A percentile compares a stretch with the other conserved stretches of the same genome.
Evolutionary conservation across 306 rosid species (phyloP).

Genomic region (Leucaena leucocephala): DNA sequence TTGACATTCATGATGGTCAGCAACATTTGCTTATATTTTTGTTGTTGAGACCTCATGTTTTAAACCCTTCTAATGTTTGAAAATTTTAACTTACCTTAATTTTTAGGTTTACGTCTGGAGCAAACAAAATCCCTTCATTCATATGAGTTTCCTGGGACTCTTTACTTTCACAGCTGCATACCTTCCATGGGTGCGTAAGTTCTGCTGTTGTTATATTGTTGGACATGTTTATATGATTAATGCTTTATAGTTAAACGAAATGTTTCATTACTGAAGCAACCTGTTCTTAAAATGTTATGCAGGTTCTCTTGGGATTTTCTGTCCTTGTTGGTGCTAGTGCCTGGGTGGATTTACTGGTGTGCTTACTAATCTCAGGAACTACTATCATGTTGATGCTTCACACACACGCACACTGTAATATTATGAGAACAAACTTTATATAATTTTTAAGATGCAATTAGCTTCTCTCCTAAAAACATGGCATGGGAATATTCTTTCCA

Average conservation of each 20-base stretch:
- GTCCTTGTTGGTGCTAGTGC: constrained; percentile 97
- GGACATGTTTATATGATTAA: too few relatives aligned
- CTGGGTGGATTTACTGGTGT: constrained; percentile 95
- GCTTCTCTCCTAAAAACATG: not conserved
- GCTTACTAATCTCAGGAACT: constrained; percentile 29
- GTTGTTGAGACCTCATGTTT: too few relatives aligned
- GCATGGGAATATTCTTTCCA: not conserved
- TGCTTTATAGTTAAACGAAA: not conserved
- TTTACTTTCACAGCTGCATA: constrained; percentile 93
- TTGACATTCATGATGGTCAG: constrained; percentile 96
- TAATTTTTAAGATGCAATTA: not conserved
- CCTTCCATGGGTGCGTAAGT: constrained; percentile 91
- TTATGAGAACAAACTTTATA: not conserved
- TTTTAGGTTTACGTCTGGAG: constrained; percentile 97
- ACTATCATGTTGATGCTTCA: constrained; percentile 21
- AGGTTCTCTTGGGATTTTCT: constrained; percentile 95
- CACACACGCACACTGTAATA: not conserved
- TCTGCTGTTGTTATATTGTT: not conserved
- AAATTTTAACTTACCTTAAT: not conserved
- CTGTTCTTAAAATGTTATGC: constrained; percentile 4
- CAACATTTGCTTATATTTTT: not conserved
- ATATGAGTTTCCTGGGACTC: constrained; percentile 95
- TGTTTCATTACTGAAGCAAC: too few relatives aligned
- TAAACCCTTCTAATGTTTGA: too few relatives aligned
- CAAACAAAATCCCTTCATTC: constrained; percentile 96